These are phyloP conservation scores for Colletotrichum karsti DNA, from an alignment of 2,329 filamentous ascomycete species.

Conservation along the genomic window DNA sequence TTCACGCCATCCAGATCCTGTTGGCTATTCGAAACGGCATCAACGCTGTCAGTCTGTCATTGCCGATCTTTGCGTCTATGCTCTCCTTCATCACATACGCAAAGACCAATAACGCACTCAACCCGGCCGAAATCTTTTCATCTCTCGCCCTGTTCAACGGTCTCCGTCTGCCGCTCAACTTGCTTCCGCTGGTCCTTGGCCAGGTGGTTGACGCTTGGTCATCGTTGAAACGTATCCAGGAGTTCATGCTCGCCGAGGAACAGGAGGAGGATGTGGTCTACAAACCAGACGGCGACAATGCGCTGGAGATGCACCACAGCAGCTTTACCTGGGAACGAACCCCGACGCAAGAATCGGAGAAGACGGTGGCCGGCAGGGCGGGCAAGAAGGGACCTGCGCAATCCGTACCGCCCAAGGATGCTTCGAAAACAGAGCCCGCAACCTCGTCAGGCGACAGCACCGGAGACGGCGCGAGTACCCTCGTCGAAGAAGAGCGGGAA, in stretches of 20 bases:
- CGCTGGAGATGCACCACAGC: slow-evolving; percentile 76
- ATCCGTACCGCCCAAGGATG: slow-evolving; percentile 35
- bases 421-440: slow-evolving; percentile 39
- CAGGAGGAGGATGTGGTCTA: slow-evolving; percentile 73
- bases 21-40: slow-evolving; percentile 86
- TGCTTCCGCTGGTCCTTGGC: slow-evolving; percentile 87
- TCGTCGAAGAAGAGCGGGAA: slow-evolving; percentile 67
- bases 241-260: slow-evolving; percentile 89
- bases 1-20: slow-evolving; percentile 83
- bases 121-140: slow-evolving; percentile 86
- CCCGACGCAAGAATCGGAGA: slow-evolving; percentile 61
- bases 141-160: slow-evolving; percentile 94
- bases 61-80: slow-evolving; percentile 96
- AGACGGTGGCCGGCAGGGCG: slow-evolving; percentile 46
- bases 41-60: slow-evolving; percentile 82
- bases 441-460: slow-evolving; percentile 53
- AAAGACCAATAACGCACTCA: slow-evolving; percentile 71
- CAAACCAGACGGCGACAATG: slow-evolving; percentile 67
- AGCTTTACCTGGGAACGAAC: slow-evolving; percentile 89
- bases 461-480: slow-evolving; percentile 61
- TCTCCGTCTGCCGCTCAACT: slow-evolving; percentile 86
- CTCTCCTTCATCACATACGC: slow-evolving; percentile 88
- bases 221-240: slow-evolving; percentile 85
- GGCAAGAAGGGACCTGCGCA: slow-evolving; percentile 51
- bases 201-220: slow-evolving; percentile 91